phyloP scores from a whole-genome alignment of 345 rosid species.

The Salix exigua region DNA sequence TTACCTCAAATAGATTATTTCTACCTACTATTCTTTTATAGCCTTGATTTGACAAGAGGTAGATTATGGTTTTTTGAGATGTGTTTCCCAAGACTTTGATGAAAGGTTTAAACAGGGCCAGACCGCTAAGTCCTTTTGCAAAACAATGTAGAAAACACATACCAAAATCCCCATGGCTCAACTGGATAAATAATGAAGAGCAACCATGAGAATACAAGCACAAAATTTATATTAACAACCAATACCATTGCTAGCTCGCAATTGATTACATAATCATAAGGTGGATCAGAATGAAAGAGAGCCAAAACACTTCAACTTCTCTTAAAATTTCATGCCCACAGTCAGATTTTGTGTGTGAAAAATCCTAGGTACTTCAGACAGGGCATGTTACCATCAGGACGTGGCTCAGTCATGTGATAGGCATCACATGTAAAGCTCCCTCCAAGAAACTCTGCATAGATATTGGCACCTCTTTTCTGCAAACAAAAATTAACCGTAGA shows the following conservation, averaged over 20 bases:
- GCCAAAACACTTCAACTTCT: not conserved
- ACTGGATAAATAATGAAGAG: not conserved
- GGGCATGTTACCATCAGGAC: constrained; percentile 64
- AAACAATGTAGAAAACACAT: too few relatives aligned
- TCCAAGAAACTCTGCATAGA: constrained; percentile 91
- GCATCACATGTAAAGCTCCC: constrained; percentile 97
- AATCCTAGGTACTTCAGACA: not conserved
- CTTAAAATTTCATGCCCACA: constrained; percentile 1
- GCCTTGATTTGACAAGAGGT: not conserved
- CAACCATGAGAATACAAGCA: not conserved
- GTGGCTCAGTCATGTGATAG: constrained; percentile 95
- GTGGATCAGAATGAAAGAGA: not conserved
- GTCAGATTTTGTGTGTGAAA: not conserved
- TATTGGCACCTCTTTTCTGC: constrained; percentile 83
- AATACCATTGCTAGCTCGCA: not conserved
- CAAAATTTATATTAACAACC: not conserved
- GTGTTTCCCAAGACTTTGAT: not conserved
- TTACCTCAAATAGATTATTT: not conserved
- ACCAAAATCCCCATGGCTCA: not conserved
- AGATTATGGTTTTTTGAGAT: not conserved
- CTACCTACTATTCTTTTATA: not conserved
- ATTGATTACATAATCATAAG: not conserved
- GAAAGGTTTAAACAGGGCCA: not conserved
- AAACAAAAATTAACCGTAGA: not conserved
- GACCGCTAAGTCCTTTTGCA: too few relatives aligned